These are phyloP conservation scores for Helicostylum pulchrum DNA, from an alignment of 192 early-diverging fungal genomes.

Conservation along the genomic window DNA sequence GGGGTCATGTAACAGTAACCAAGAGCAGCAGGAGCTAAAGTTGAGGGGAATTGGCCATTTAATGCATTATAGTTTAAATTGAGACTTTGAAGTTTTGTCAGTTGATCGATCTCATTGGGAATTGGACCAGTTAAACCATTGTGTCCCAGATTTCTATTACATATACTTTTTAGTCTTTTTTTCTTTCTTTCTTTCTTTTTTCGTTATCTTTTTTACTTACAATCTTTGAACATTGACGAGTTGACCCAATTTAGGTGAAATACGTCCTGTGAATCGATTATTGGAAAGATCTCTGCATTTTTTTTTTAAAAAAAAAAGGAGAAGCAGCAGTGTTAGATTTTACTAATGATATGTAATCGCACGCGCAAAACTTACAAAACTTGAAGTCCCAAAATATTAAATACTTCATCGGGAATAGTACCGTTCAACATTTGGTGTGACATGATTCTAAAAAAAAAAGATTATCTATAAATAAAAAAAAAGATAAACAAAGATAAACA, in stretches of 20 bases:
- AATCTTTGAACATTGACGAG: slow-evolving; percentile 23
- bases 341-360: too few relatives aligned
- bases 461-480: background rate
- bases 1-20: slow-evolving; percentile 21
- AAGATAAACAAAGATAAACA: background rate
- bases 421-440: slow-evolving; percentile 22
- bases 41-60: slow-evolving; percentile 27
- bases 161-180: background rate
- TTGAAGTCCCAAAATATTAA: slow-evolving; percentile 15
- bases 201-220: slow-evolving; percentile 15
- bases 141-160: slow-evolving; percentile 15
- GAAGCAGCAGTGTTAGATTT: background rate
- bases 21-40: slow-evolving; percentile 23
- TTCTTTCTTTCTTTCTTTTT: too few relatives aligned
- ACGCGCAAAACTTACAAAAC: slow-evolving; percentile 17
- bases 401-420: slow-evolving; percentile 25
- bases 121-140: slow-evolving; percentile 28
- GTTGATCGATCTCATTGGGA: slow-evolving; percentile 15
- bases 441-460: slow-evolving; percentile 7
- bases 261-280: slow-evolving; percentile 27
- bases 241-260: slow-evolving; percentile 22
- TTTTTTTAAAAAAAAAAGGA: too few relatives aligned
- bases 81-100: slow-evolving; percentile 21
- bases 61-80: slow-evolving; percentile 28
- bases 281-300: slow-evolving; percentile 33